Conservation (phyloP, 2,329 filamentous ascomycete species). For the Aspergillus sp. region DNA sequence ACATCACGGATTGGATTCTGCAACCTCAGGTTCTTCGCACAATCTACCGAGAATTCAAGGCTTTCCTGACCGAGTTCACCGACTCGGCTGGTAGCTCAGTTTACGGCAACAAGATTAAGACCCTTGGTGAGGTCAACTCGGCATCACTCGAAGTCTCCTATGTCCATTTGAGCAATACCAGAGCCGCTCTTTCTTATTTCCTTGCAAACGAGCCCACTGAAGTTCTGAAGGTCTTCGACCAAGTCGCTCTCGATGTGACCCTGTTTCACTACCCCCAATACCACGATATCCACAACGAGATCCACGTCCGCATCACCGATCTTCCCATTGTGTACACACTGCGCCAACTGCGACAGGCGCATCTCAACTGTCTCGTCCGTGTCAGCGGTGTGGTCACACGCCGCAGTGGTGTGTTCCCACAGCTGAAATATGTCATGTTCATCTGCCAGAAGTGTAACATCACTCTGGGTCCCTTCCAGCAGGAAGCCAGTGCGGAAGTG, state of each 20-base stretch:
- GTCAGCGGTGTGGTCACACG: slow-evolving; percentile 94
- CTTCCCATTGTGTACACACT: slow-evolving; percentile 92
- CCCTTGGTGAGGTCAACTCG: slow-evolving; percentile 93
- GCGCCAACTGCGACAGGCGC: slow-evolving; percentile 87
- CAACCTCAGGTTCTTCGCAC: slow-evolving; percentile 85
- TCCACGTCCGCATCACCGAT: slow-evolving; percentile 94
- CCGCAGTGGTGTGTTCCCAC: slow-evolving; percentile 90
- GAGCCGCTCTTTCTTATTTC: slow-evolving; percentile 93
- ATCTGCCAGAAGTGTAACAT: slow-evolving; percentile 90
- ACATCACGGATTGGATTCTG: slow-evolving; percentile 91
- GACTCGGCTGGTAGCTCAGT: slow-evolving; percentile 86
- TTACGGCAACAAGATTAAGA: slow-evolving; percentile 90
- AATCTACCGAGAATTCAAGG: slow-evolving; percentile 94
- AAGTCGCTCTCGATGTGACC: slow-evolving; percentile 94
- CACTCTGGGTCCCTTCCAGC: slow-evolving; percentile 91
- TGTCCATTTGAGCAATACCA: slow-evolving; percentile 81
- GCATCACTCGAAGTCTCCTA: slow-evolving; percentile 96
- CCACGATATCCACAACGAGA: slow-evolving; percentile 93
- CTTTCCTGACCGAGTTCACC: slow-evolving; percentile 92
- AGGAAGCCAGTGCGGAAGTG: slow-evolving; percentile 94
- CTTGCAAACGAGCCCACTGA: slow-evolving; percentile 93
- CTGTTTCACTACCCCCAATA: slow-evolving; percentile 96
- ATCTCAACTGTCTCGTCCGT: slow-evolving; percentile 90
- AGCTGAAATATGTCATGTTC: slow-evolving; percentile 98
- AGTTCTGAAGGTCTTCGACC: slow-evolving; percentile 91